phyloP scores from a whole-genome alignment of 345 rosid genomes.

The Moringa oleifera region DNA sequence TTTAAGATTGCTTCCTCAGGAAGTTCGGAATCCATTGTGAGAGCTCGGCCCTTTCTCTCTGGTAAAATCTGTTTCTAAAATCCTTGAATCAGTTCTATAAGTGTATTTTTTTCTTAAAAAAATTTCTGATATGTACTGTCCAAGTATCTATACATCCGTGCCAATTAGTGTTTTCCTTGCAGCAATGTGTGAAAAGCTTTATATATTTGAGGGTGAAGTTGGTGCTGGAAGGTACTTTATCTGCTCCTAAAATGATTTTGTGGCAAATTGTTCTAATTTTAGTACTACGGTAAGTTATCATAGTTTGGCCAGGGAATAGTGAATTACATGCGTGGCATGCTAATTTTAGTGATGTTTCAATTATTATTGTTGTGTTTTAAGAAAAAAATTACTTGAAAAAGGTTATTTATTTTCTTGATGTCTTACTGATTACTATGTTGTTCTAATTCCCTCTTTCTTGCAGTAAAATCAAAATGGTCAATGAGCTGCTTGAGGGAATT shows the following conservation, averaged over 20 bases:
- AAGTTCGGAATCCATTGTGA: slow-evolving; percentile 58
- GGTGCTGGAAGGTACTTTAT: slow-evolving; percentile 76
- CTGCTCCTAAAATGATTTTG: slow-evolving; percentile 3
- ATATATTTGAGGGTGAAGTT: slow-evolving; percentile 66
- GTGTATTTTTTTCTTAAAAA: neutral
- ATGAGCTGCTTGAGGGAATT: slow-evolving; percentile 78
- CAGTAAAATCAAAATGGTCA: slow-evolving; percentile 80
- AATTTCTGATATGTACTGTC: slow-evolving; percentile 14
- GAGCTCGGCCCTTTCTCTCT: slow-evolving; percentile 67
- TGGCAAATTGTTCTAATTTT: neutral
- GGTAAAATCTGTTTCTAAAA: slow-evolving; percentile 38
- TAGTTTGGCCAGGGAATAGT: neutral
- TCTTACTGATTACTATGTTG: slow-evolving; percentile 2
- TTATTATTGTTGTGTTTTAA: neutral
- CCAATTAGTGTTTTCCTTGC: slow-evolving; percentile 20
- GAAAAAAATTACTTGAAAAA: neutral
- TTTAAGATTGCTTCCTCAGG: slow-evolving; percentile 75
- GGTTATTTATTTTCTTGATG: neutral
- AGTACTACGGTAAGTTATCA: neutral
- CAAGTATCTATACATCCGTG: slow-evolving; percentile 7
- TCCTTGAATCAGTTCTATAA: slow-evolving; percentile 7
- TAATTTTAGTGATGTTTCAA: neutral
- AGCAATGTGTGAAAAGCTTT: slow-evolving; percentile 77
- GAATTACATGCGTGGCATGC: neutral
- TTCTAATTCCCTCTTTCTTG: slow-evolving; percentile 7